These are phyloP conservation scores for Parascedosporium putredinis DNA, from an alignment of 2,329 filamentous ascomycete species.

Conservation along the genomic window DNA sequence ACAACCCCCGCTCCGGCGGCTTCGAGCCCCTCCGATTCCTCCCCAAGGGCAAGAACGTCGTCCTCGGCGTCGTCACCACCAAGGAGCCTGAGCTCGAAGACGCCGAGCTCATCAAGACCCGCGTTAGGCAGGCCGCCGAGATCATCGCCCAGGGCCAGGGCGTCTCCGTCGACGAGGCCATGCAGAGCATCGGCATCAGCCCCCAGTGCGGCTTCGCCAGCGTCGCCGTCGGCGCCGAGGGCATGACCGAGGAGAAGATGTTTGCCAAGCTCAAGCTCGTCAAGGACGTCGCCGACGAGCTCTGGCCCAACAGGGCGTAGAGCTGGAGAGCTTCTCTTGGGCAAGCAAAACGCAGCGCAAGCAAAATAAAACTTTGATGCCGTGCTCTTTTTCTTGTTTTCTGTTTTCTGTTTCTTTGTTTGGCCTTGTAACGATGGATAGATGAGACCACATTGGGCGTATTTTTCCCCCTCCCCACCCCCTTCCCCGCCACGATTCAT, in stretches of 20 bases:
- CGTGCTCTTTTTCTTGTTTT: background rate
- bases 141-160: slow-evolving; percentile 56
- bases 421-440: background rate
- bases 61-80: slow-evolving; percentile 50
- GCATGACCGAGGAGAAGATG: slow-evolving; percentile 58
- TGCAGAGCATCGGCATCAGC: slow-evolving; percentile 55
- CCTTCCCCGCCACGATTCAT: background rate
- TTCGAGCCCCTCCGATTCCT: slow-evolving; percentile 52
- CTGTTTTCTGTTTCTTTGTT: background rate
- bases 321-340: background rate
- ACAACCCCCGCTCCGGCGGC: slow-evolving; percentile 47
- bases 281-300: slow-evolving; percentile 51
- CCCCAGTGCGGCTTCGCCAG: slow-evolving; percentile 64
- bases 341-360: no score
- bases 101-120: slow-evolving; percentile 39
- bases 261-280: slow-evolving; percentile 60
- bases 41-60: slow-evolving; percentile 50
- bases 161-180: slow-evolving; percentile 49
- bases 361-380: no score
- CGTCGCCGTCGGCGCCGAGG: slow-evolving; percentile 54
- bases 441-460: background rate
- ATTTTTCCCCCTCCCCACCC: no score
- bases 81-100: slow-evolving; percentile 51
- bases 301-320: slow-evolving; percentile 36
- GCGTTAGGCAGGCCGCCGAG: slow-evolving; percentile 48